A percentile compares a stretch with the other conserved stretches of the same genome.
phyloP scores from a whole-genome alignment of 1,284 basidiomycete genomes.

The Trichosporon coremiiforme region DNA sequence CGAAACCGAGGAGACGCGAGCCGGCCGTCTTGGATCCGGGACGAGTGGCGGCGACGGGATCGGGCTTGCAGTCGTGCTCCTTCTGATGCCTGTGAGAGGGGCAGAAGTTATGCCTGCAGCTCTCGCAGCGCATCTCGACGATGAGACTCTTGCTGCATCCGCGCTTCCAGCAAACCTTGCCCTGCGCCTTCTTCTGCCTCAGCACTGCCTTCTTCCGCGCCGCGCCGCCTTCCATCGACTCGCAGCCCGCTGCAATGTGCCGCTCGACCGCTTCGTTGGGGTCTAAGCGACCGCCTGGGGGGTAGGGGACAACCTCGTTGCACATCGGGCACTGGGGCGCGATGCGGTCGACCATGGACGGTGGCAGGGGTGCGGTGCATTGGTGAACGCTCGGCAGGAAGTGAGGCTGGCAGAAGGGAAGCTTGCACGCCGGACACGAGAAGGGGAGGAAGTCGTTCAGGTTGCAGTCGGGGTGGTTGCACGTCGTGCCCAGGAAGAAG shows the following conservation, averaged over 20 bases:
- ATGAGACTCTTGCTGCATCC: constrained; percentile 52
- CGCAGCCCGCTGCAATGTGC: constrained; percentile 51
- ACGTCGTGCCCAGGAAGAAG: constrained; percentile 54
- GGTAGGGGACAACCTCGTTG: constrained; percentile 46
- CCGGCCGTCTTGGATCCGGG: constrained; percentile 38
- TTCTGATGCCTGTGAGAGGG: constrained; percentile 45
- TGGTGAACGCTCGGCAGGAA: constrained; percentile 52
- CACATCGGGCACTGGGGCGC: constrained; percentile 56
- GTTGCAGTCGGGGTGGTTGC: constrained; percentile 52
- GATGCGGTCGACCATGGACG: constrained; percentile 53
- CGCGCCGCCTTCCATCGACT: constrained; percentile 49
- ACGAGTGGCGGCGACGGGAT: constrained; percentile 25
- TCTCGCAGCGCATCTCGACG: constrained; percentile 53
- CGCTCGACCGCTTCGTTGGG: constrained; percentile 54
- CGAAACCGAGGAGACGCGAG: constrained; percentile 36
- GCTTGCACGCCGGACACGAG: constrained; percentile 55
- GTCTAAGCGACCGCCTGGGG: constrained; percentile 32
- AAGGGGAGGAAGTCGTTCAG: constrained; percentile 56
- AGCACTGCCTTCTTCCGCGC: constrained; percentile 46
- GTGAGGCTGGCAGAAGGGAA: constrained; percentile 54
- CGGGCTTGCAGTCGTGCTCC: constrained; percentile 43
- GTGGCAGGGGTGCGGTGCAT: constrained; percentile 51
- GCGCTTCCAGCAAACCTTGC: constrained; percentile 53
- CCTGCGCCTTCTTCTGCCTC: constrained; percentile 45
- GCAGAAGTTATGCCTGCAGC: constrained; percentile 49